Conservation (phyloP, 768 basidiomycete genomes). For the Boletus sp. region DNA sequence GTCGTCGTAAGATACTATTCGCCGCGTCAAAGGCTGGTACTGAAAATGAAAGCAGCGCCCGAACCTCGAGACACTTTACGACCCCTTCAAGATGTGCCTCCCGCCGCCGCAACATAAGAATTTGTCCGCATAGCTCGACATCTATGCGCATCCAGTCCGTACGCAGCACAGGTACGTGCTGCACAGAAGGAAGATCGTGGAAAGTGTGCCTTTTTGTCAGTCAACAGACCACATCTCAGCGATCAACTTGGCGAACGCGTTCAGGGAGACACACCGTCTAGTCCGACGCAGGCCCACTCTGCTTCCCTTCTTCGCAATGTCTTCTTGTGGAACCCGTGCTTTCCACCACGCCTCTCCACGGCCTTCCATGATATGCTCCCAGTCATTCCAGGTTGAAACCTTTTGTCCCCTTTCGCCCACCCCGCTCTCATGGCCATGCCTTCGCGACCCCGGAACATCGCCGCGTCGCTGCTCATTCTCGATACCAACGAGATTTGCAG, state of each 20-base stretch:
- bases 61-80: slow-evolving; percentile 53
- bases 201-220: slow-evolving; percentile 58
- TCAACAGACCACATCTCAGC: background rate
- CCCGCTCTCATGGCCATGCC: background rate
- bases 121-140: slow-evolving; percentile 73
- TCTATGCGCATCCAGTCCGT: slow-evolving; percentile 72
- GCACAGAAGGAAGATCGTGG: slow-evolving; percentile 55
- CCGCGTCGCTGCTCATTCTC: slow-evolving; percentile 16
- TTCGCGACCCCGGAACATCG: slow-evolving; percentile 2
- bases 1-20: slow-evolving; percentile 47
- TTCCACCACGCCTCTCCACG: slow-evolving; percentile 21
- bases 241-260: background rate
- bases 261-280: slow-evolving; percentile 18
- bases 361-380: slow-evolving; percentile 23
- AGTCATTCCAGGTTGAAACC: slow-evolving; percentile 49
- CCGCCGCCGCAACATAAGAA: slow-evolving; percentile 65
- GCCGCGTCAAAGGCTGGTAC: slow-evolving; percentile 5
- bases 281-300: slow-evolving; percentile 24
- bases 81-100: slow-evolving; percentile 67
- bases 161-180: slow-evolving; percentile 45
- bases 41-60: slow-evolving; percentile 12
- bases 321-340: slow-evolving; percentile 13
- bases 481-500: slow-evolving; percentile 20
- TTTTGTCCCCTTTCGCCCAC: slow-evolving; percentile 28
- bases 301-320: slow-evolving; percentile 4